These are phyloP conservation scores for Fusarium napiforme DNA, from an alignment of 2,329 filamentous ascomycete genomes.

Conservation along the genomic window DNA sequence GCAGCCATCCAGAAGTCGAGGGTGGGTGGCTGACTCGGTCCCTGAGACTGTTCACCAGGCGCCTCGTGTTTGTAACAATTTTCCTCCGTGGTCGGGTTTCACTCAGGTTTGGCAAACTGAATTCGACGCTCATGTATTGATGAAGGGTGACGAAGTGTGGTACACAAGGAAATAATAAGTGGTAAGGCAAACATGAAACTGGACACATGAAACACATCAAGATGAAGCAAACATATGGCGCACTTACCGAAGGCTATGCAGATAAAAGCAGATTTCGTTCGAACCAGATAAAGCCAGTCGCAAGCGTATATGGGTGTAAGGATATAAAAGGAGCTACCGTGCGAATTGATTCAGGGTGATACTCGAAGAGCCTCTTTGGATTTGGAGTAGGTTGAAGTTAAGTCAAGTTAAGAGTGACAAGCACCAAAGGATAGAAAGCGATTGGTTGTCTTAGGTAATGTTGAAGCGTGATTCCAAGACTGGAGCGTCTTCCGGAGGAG, in stretches of 20 bases:
- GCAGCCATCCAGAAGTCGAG: slow-evolving; percentile 16
- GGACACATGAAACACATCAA: slow-evolving; percentile 14
- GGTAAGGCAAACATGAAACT: slow-evolving; percentile 3
- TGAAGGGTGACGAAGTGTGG: slow-evolving; percentile 1
- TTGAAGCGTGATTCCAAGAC: slow-evolving; percentile 22
- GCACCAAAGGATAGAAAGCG: slow-evolving; percentile 12
- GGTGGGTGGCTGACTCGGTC: slow-evolving; percentile 22
- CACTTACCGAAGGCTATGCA: slow-evolving; percentile 25
- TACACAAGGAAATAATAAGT: background rate
- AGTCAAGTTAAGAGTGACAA: slow-evolving; percentile 28
- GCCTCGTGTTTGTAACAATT: slow-evolving; percentile 19
- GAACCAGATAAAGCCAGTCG: background rate
- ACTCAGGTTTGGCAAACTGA: slow-evolving; percentile 6
- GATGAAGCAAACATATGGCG: slow-evolving; percentile 27
- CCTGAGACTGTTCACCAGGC: slow-evolving; percentile 24
- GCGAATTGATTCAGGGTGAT: background rate
- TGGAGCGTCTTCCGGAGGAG: slow-evolving; percentile 32
- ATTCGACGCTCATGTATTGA: background rate
- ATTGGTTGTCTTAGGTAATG: slow-evolving; percentile 30
- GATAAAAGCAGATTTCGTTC: background rate
- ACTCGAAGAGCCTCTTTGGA: slow-evolving; percentile 14
- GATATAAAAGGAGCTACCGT: slow-evolving; percentile 2
- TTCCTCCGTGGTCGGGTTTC: slow-evolving; percentile 11
- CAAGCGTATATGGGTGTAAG: background rate
- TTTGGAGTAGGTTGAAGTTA: slow-evolving; percentile 11